A percentile compares a stretch with the other conserved stretches of the same genome.
phyloP scores from a whole-genome alignment of 2,329 filamentous ascomycete genomes.

The Leptographium radiaticola region DNA sequence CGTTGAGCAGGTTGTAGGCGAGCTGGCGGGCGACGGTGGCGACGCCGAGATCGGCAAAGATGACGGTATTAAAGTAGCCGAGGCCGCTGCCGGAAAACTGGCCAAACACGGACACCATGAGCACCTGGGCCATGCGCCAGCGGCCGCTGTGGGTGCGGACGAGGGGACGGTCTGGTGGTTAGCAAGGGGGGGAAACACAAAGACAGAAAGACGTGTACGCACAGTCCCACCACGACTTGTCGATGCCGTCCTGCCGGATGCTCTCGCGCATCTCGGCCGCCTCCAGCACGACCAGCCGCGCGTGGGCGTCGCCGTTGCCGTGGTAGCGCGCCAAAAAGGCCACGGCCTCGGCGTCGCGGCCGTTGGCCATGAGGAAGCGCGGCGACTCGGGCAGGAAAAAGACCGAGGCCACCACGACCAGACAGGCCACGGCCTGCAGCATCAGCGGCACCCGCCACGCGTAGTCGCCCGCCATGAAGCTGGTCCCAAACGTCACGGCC shows the following conservation, averaged over 20 bases:
- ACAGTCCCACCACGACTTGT: conserved; percentile 33
- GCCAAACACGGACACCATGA: conserved; percentile 37
- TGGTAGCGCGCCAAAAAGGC: conserved; percentile 29
- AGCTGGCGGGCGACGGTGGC: conserved; percentile 24
- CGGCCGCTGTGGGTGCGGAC: conserved; percentile 29
- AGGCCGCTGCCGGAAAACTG: conserved; percentile 38
- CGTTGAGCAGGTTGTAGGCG: conserved; percentile 33
- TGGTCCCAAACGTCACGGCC: conserved; percentile 33
- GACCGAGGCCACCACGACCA: conserved; percentile 24
- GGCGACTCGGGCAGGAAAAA: conserved; percentile 60
- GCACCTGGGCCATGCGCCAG: conserved; percentile 33
- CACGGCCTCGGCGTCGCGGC: conserved; percentile 27
- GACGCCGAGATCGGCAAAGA: conserved; percentile 28
- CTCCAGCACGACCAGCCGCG: conserved; percentile 26
- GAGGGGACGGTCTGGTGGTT: conserved; percentile 25
- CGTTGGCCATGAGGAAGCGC: conserved; percentile 58
- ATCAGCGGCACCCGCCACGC: conserved; percentile 37
- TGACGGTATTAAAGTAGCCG: conserved; percentile 36
- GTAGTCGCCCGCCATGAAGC: conserved; percentile 29
- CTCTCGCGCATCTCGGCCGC: conserved; percentile 28
- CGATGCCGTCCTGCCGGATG: conserved; percentile 30
- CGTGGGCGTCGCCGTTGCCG: conserved; percentile 26
- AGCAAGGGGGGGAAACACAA: too few species aligned
- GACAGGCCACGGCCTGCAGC: conserved; percentile 30
- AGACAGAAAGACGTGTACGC: too few species aligned